These are phyloP conservation scores for Daldinia bambusicola DNA, from an alignment of 495 filamentous ascomycete genomes.

Conservation along the genomic window DNA sequence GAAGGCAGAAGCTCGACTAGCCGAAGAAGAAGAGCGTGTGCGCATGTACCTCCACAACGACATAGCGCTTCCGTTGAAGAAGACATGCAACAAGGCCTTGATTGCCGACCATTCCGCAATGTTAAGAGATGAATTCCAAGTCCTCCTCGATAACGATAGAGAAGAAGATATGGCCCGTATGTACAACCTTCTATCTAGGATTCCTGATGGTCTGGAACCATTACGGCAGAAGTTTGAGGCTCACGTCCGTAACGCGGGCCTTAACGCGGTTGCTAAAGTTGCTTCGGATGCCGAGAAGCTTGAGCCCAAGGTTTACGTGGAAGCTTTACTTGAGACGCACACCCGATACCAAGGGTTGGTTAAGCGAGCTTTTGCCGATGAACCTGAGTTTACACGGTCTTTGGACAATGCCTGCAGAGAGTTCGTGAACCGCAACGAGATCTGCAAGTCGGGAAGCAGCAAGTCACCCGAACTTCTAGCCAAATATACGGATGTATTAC, in stretches of 20 bases:
- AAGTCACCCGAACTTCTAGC: constrained; percentile 94
- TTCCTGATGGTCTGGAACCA: constrained; percentile 92
- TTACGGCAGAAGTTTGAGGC: constrained; percentile 88
- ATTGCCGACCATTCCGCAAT: constrained; percentile 86
- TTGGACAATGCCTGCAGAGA: constrained; percentile 97
- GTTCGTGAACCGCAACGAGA: constrained; percentile 95
- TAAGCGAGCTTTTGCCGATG: constrained; percentile 90
- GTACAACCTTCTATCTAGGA: constrained; percentile 91
- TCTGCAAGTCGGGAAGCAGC: constrained; percentile 90
- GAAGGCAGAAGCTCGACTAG: constrained; percentile 92
- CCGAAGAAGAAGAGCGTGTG: constrained; percentile 95
- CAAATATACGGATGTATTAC: constrained; percentile 92
- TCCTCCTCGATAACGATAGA: constrained; percentile 92
- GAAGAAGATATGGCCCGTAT: constrained; percentile 95
- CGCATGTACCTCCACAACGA: constrained; percentile 90
- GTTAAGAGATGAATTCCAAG: constrained; percentile 94
- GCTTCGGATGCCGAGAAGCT: constrained; percentile 87
- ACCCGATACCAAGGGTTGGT: constrained; percentile 92
- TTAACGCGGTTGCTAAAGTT: constrained; percentile 90
- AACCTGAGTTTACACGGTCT: constrained; percentile 96
- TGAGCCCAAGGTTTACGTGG: constrained; percentile 96
- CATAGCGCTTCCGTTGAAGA: constrained; percentile 83
- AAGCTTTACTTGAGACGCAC: constrained; percentile 93
- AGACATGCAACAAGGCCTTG: constrained; percentile 86
- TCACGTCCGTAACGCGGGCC: constrained; percentile 89